phyloP scores from a whole-genome alignment of 257 asterid genomes.

The Solanum commersonii region DNA sequence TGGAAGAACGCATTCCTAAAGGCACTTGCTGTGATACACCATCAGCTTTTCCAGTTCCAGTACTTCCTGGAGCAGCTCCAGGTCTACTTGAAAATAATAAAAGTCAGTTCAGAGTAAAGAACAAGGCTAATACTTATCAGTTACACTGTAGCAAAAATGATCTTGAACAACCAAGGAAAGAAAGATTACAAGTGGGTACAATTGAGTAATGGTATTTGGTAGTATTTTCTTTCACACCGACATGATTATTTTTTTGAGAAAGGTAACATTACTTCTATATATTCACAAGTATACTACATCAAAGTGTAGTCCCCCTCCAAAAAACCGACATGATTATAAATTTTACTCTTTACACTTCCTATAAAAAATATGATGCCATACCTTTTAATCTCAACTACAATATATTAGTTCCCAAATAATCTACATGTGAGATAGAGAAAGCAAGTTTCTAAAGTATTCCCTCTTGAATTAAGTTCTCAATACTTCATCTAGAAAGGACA shows the following conservation, averaged over 20 bases:
- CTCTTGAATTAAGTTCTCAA: background rate
- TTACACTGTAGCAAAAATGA: background rate
- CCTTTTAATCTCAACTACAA: background rate
- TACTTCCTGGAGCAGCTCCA: conserved; percentile 53
- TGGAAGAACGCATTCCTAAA: conserved; percentile 56
- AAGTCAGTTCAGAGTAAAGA: background rate
- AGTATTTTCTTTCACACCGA: background rate
- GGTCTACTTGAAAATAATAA: conserved; percentile 26
- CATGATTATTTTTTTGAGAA: background rate
- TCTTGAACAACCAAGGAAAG: background rate
- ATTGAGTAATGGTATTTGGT: background rate
- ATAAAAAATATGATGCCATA: background rate
- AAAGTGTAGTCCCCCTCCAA: no score
- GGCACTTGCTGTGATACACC: conserved; percentile 43
- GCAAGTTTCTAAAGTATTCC: background rate
- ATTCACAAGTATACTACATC: no score
- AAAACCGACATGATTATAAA: background rate
- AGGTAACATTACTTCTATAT: no score
- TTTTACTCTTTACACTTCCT: background rate
- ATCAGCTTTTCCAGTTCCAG: conserved; percentile 40
- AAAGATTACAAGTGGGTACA: background rate
- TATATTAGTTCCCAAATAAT: background rate
- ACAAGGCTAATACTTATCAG: background rate
- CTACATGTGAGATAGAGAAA: background rate
- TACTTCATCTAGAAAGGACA: background rate